Conservation (phyloP, 352 stramenopile genomes). For the Phytophthora pluvialis region DNA sequence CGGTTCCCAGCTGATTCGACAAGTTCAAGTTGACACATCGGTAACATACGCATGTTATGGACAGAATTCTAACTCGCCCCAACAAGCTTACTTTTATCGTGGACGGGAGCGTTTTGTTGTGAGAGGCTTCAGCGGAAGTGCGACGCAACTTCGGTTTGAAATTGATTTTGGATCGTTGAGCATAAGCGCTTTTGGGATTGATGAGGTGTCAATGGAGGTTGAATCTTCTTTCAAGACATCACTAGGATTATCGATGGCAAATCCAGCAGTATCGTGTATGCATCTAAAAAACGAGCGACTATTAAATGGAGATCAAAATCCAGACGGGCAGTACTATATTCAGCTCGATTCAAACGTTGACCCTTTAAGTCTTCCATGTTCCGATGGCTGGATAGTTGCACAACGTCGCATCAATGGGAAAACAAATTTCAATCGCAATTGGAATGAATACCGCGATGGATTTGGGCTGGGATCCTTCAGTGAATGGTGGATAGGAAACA, state of each 20-base stretch:
- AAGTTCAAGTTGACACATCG: conserved; percentile 48
- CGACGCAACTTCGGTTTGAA: conserved; percentile 47
- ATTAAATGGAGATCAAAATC: conserved; percentile 49
- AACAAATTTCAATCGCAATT: conserved; percentile 66
- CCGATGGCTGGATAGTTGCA: conserved; percentile 66
- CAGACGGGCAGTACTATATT: conserved; percentile 61
- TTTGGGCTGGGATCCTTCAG: conserved; percentile 52
- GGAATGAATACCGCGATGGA: conserved; percentile 61
- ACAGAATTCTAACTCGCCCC: conserved; percentile 14
- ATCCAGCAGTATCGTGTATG: conserved; percentile 53
- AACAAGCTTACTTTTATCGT: conserved; percentile 45
- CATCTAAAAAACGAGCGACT: conserved; percentile 54
- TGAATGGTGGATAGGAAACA: conserved; percentile 75
- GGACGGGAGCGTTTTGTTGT: conserved; percentile 47
- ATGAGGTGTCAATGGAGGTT: conserved; percentile 68
- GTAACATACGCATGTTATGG: conserved; percentile 50
- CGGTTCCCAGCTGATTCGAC: conserved; percentile 47
- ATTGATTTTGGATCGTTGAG: conserved; percentile 51
- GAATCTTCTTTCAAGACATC: conserved; percentile 60
- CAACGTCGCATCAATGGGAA: conserved; percentile 53
- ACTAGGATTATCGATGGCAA: conserved; percentile 52
- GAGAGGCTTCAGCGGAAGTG: conserved; percentile 44
- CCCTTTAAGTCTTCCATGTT: conserved; percentile 48
- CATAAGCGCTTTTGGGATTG: conserved; percentile 59
- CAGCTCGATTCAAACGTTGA: conserved; percentile 37